Percentiles rank a stretch among this genome's conserved stretches.
These are phyloP conservation scores for Pyrenophora graminea DNA, from an alignment of 2,329 filamentous ascomycete species.

Conservation along the genomic window DNA sequence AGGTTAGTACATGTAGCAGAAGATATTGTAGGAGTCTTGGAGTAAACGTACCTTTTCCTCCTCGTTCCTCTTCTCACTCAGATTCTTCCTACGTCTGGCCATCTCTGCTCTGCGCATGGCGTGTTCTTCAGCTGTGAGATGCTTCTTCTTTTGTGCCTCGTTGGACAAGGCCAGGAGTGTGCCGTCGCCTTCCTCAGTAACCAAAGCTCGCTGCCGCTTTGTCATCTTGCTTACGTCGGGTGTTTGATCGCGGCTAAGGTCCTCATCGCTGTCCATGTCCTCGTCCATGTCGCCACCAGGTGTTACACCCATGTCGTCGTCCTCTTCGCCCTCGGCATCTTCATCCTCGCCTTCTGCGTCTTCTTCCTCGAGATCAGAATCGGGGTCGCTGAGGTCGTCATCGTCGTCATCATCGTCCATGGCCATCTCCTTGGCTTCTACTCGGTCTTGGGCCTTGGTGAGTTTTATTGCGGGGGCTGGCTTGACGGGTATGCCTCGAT, in stretches of 20 bases:
- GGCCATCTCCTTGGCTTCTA: conserved; percentile 57
- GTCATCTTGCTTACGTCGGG: conserved; percentile 70
- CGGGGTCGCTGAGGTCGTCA: conserved; percentile 48
- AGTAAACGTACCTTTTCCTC: conserved; percentile 67
- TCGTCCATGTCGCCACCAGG: conserved; percentile 47
- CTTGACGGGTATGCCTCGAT: conserved; percentile 39
- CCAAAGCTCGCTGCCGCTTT: conserved; percentile 66
- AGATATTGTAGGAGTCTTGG: background rate
- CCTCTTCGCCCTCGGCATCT: conserved; percentile 48
- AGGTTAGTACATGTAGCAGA: conserved; percentile 13
- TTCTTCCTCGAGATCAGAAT: conserved; percentile 49
- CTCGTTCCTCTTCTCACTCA: conserved; percentile 76
- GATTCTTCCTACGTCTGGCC: conserved; percentile 72
- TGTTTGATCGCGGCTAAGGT: conserved; percentile 60
- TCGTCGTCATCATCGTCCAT: conserved; percentile 55
- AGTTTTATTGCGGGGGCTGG: conserved; percentile 40
- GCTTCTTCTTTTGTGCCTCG: conserved; percentile 73
- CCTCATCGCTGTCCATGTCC: conserved; percentile 57
- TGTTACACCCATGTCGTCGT: conserved; percentile 42
- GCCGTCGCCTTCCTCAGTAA: conserved; percentile 55
- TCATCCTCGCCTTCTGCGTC: conserved; percentile 55
- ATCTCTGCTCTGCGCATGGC: conserved; percentile 75
- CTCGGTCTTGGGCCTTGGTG: conserved; percentile 44
- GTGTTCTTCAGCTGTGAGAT: conserved; percentile 73
- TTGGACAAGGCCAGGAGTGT: conserved; percentile 60